Conservation (phyloP, 2,329 filamentous ascomycete genomes). For the Cryphonectria naterciae region DNA sequence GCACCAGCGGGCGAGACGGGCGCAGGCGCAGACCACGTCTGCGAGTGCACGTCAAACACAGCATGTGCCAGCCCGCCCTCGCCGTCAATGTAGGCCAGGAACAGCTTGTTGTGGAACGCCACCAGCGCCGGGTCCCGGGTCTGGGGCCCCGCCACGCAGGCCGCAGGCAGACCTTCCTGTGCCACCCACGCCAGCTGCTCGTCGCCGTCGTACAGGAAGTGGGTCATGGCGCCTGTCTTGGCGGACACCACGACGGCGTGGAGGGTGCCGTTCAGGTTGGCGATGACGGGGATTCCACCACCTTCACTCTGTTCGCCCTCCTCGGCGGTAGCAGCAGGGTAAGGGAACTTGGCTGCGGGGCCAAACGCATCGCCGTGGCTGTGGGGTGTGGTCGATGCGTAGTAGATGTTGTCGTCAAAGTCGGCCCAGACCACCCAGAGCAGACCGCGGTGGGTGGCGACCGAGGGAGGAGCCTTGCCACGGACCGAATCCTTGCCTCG, state of each 20-base stretch:
- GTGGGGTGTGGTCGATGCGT: conserved; percentile 37
- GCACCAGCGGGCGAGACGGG: conserved; percentile 6
- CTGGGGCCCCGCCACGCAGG: conserved; percentile 34
- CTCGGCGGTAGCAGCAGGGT: background rate
- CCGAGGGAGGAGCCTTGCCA: conserved; percentile 40
- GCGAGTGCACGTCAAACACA: conserved; percentile 34
- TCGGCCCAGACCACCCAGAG: conserved; percentile 43
- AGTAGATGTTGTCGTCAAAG: conserved; percentile 38
- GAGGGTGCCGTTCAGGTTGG: conserved; percentile 40
- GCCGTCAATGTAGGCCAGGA: conserved; percentile 37
- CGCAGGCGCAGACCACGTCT: conserved; percentile 27
- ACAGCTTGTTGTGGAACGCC: conserved; percentile 42
- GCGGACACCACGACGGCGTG: conserved; percentile 39
- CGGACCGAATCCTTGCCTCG: conserved; percentile 35
- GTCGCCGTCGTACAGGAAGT: conserved; percentile 40
- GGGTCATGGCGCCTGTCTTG: conserved; percentile 36
- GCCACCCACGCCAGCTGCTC: conserved; percentile 34
- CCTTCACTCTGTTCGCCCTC: conserved; percentile 10
- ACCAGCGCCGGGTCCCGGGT: conserved; percentile 36
- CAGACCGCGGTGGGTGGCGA: conserved; percentile 41
- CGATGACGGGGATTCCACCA: conserved; percentile 39
- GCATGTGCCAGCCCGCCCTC: conserved; percentile 36
- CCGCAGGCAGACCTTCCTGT: conserved; percentile 31
- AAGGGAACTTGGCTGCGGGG: conserved; percentile 35
- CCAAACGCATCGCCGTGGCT: conserved; percentile 34